Evolutionary conservation across 257 asterid genomes (phyloP), one percentile per base, ranked within the genome.

Genomic region (Primulina eburnea): DNA sequence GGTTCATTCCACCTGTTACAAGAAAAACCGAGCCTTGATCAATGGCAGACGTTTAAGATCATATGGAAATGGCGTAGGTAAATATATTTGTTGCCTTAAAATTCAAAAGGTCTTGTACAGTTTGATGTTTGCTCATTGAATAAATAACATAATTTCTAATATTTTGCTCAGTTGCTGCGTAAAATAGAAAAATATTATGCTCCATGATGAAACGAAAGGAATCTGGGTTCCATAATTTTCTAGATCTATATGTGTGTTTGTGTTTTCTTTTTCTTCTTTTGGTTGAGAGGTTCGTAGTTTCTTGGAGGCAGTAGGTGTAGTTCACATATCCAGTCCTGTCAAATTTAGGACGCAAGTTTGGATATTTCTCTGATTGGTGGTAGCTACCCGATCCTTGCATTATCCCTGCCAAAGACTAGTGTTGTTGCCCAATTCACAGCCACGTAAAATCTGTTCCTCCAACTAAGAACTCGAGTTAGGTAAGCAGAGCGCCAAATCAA

Each of bases 391-490:
- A 89, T 91, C 76, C 89, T 86, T 67, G 97, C 70, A 80, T 79
- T 91, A 77, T 91, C 96, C 81, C 97, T 82, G 72, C 97, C 96
- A 4, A 91, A 91, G 47, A 87, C 90, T 1, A 89, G 83, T 17
- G 97, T 91, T 21, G 95, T 87, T 16, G 85, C 96, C 97, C 97
- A 91, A 85, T 91, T 91, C 37, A 87, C 78, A 5, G 95, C 93
- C 56, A 91, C 97, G 12, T 91, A 87, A 60, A 91, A 76, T 81
- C 95, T 84, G 87, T 91, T 91, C 80, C 97, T 89, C 97, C 97
- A 91, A 84, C 96, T 91, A 65, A 87, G 68, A 26, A 87, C 96
- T 7, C 96, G 81, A 0, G 96, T 89, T 30, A 91, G 85, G 73
- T 91, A 91, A 30, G 97, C 97, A 7, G 97, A 91, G 16, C 96